Base-by-base conservation (phyloP, 768 basidiomycete species). In the Pleurotus cornucopiae region DNA sequence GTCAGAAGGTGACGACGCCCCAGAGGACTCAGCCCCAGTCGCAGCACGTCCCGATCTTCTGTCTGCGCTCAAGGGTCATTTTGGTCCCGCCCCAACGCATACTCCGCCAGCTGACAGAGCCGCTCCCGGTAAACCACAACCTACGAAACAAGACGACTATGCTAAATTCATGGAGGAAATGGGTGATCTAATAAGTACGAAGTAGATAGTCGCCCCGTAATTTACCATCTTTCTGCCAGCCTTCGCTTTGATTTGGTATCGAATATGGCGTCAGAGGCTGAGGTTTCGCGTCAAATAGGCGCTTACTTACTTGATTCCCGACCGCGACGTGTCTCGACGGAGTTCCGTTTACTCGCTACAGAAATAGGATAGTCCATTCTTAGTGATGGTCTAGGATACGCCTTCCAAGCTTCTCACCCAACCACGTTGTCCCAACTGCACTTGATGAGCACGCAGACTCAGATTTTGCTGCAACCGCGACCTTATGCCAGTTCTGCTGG, bases 131-230 rank as follows among this genome's bases (percentile, higher is more conserved):
- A 69, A 62, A 43, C 61, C 63, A 13, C 52, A 60, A 16, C 61
- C 68, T 56, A 82, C 77, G 65, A 71, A 68, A 55, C 84, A 80
- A 66, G 84, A 84, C 57, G 89, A 90, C 62, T 91, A 91, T 64
- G 81, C 79, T 52, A 89, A 84, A 59, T 91, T 89, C 69, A 72
- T 89, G 41, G 88, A 86, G 55, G 88, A 88, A 60, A 84, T 90
- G 80, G 77, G 79, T 26, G 88, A 89, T 65, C 78, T 90, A 46
- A 64, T 90, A 34, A 73, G 71, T 16, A 55, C 68, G n/a, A 65
- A 64, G 46, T 63, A 63, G 37, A 57, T 26, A 16, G 30, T 23
- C 6, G 25, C 30, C 30, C 11, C 9, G 30, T 34, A 34, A 34
- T 9, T 34, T 34, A 34, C 30, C 9, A 34, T 34, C 30, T 34